Evolutionary conservation across 163 green algal genomes (phyloP).

Genomic region (Scenedesmus sp.): DNA sequence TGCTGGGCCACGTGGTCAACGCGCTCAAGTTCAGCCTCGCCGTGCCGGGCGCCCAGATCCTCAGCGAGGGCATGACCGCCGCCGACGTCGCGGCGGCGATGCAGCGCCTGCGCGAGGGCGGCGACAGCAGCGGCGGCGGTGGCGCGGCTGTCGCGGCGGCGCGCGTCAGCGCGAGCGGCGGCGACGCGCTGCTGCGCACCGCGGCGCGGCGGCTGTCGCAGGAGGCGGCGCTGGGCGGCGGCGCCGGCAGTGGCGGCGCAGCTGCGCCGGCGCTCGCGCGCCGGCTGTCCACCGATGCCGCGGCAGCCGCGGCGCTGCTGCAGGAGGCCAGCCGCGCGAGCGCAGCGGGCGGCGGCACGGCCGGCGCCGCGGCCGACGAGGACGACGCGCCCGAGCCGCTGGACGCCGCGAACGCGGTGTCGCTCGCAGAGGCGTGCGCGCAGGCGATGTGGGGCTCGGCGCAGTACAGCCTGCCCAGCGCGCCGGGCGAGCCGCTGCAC

Average conservation of each 20-base stretch:
- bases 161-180: no score
- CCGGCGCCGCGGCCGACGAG: not conserved
- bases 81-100: conserved; percentile 21
- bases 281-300: conserved; percentile 18
- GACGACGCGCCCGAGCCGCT: conserved; percentile 13
- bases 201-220: conserved; percentile 16
- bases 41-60: conserved; percentile 1
- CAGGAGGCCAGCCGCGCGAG: conserved; percentile 3
- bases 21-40: conserved; percentile 31
- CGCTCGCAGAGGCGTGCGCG: conserved; percentile 67
- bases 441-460: conserved; percentile 78
- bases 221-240: not conserved
- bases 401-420: conserved; percentile 63
- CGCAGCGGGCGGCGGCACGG: not conserved
- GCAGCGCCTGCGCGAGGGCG: not conserved
- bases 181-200: not conserved
- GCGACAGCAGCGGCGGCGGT: not conserved
- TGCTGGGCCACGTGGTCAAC: conserved; percentile 39
- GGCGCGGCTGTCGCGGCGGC: no score
- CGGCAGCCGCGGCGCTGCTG: conserved; percentile 11
- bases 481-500: conserved; percentile 53
- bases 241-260: not conserved
- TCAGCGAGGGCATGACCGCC: conserved; percentile 35
- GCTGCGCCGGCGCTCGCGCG: not conserved
- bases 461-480: conserved; percentile 72